Evolutionary conservation across 2,329 filamentous ascomycete species (phyloP).

Genomic region (Trichothecium roseum): DNA sequence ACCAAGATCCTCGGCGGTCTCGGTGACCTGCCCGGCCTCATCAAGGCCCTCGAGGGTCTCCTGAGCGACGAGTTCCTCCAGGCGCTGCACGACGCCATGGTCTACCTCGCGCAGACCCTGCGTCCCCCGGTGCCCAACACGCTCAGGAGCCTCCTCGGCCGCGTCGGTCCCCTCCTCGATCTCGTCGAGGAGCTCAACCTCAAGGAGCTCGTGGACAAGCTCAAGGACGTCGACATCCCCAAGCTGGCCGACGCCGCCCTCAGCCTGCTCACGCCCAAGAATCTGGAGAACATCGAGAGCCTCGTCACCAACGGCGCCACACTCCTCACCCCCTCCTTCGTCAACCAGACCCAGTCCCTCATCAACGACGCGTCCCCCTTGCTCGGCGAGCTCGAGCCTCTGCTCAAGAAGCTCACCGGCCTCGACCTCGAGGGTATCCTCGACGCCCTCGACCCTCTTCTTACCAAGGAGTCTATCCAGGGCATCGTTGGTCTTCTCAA

Average conservation of each 20-base stretch:
- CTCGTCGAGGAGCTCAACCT: conserved; percentile 20
- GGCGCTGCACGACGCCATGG: conserved; percentile 27
- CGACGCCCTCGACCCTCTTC: conserved; percentile 14
- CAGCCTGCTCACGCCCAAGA: conserved; percentile 16
- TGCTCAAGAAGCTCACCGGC: conserved; percentile 14
- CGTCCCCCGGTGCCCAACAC: conserved; percentile 22
- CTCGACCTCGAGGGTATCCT: conserved; percentile 20
- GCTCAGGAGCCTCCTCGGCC: conserved; percentile 13
- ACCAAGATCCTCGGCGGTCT: conserved; percentile 9
- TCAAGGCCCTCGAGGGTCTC: conserved; percentile 17
- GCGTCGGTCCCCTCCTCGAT: conserved; percentile 17
- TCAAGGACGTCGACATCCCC: conserved; percentile 19
- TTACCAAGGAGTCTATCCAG: conserved; percentile 15
- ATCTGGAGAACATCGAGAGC: conserved; percentile 20
- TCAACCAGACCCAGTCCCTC: conserved; percentile 22
- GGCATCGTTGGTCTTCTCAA: conserved; percentile 15
- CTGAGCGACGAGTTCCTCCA: conserved; percentile 27
- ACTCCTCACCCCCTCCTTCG: conserved; percentile 19
- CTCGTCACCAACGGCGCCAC: conserved; percentile 23
- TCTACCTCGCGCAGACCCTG: conserved; percentile 24
- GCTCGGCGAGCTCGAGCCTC: conserved; percentile 13
- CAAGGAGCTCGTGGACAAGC: conserved; percentile 17
- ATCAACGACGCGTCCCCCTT: conserved; percentile 21
- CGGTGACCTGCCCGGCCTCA: conserved; percentile 6
- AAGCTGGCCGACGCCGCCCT: conserved; percentile 17